Base-by-base conservation (phyloP, 345 rosid genomes). In the Hypericum androsaemum region DNA sequence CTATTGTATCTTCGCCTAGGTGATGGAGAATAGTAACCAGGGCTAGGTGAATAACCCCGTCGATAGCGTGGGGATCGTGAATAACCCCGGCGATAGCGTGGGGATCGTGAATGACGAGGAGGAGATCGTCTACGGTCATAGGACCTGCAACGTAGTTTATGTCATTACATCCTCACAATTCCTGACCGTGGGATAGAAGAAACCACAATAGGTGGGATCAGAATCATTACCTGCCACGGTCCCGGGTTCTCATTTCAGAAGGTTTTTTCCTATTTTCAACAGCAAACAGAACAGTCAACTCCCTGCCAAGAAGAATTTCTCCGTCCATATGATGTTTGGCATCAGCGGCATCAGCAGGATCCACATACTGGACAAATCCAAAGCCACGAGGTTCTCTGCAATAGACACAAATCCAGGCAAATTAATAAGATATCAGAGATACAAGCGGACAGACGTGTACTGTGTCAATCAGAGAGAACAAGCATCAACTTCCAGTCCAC, bases 261-360 rank as follows among this genome's bases (percentile, higher is more conserved):
- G 96, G 98, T 53, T 78, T 82, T 81, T 87, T 84, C 63, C 98
- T 76, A 70, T 84, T 87, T 64, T 90, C 95, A 75, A 84, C 86
- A 0, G 95, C 98, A 76, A 77, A 90, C 13, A 84, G 78, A 56
- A 90, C 95, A 11, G 84, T 79, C 7, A 87, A 66, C 65, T 87
- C 87, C 38, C 84, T 76, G 12, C 97, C 95, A 42, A 72, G 78
- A 55, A 89, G 81, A 68, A 86, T 59, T 62, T 72, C 78, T 32
- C 97, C 95, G 73, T 89, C 95, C 83, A 89, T 65, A 57, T 77
- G 83, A 65, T 76, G 73, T 60, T 89, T 84, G 28, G 94, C 96
- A 70, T 89, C 94, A 10, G 82, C 86, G 54, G 97, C 95, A 82
- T 89, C 97, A 54, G 77, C 87, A 39, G 88, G 82, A 58, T 89